A percentile compares a stretch with the other conserved stretches of the same genome.
Conservation (phyloP, 2,329 filamentous ascomycete species). For the Botrytis elliptica region DNA sequence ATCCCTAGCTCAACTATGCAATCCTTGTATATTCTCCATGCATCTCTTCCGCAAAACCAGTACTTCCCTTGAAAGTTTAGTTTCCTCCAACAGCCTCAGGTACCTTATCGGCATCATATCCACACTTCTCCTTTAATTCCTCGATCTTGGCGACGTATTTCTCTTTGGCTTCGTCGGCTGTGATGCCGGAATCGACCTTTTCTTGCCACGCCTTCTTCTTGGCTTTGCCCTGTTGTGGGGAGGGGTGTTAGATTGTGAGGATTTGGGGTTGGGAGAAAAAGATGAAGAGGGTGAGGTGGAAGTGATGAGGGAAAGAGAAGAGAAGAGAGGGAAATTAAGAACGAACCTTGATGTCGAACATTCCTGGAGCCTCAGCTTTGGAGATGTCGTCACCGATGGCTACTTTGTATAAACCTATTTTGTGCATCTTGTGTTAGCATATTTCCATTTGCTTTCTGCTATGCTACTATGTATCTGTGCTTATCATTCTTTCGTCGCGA, state of each 20-base stretch:
- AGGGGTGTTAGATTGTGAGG: not conserved
- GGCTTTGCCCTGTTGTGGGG: conserved; percentile 59
- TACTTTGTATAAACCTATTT: conserved; percentile 58
- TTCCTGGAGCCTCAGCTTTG: conserved; percentile 58
- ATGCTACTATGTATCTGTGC: too few species aligned
- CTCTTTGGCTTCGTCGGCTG: conserved; percentile 66
- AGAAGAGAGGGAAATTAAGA: conserved; percentile 37
- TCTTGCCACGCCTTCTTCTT: conserved; percentile 79
- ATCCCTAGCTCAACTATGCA: not conserved
- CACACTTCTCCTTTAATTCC: conserved; percentile 67
- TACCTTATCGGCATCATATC: conserved; percentile 62
- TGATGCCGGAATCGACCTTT: conserved; percentile 61
- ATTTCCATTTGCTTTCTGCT: too few species aligned
- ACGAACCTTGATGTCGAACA: conserved; percentile 62
- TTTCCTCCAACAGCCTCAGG: conserved; percentile 54
- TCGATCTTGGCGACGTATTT: conserved; percentile 74
- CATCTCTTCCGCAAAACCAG: not conserved
- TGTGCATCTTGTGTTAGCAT: not conserved
- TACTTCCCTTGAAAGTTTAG: not conserved
- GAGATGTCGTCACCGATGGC: conserved; percentile 56
- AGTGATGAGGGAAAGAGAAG: conserved; percentile 38
- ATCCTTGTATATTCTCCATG: not conserved
- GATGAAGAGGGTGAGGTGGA: conserved; percentile 38
- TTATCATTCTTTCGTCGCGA: not conserved
- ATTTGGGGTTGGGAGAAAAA: not conserved